These are phyloP conservation scores for Candida gorgasii DNA, from an alignment of 805 yeast genomes.

Conservation along the genomic window DNA sequence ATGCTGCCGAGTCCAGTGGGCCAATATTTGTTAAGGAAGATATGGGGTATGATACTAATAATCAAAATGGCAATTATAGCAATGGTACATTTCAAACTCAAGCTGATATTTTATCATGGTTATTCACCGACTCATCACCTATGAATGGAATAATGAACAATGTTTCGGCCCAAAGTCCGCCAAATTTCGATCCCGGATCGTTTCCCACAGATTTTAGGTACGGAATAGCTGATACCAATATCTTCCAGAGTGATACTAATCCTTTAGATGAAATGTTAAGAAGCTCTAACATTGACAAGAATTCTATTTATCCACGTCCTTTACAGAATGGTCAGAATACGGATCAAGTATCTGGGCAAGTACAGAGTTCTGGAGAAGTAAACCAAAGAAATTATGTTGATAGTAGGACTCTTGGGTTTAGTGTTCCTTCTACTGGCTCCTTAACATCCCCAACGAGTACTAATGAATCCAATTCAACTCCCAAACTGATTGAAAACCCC, in stretches of 20 bases:
- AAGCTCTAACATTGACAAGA: conserved; percentile 11
- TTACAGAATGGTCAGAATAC: not conserved
- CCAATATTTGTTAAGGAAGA: not conserved
- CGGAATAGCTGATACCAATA: conserved; percentile 38
- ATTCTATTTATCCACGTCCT: not conserved
- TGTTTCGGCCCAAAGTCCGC: not conserved
- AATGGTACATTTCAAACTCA: conserved; percentile 18
- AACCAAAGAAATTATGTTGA: not conserved
- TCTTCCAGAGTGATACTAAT: conserved; percentile 36
- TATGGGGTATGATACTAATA: not conserved
- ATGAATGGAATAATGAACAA: conserved; percentile 2
- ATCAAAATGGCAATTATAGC: not conserved
- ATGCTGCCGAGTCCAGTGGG: conserved; percentile 11
- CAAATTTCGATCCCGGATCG: conserved; percentile 1
- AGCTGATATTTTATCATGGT: conserved; percentile 42
- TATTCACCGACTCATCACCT: conserved; percentile 33
- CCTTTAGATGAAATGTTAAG: conserved; percentile 39
- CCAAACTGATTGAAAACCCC: conserved; percentile 2
- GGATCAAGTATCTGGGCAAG: no score
- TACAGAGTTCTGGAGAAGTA: no score
- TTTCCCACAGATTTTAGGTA: conserved; percentile 13
- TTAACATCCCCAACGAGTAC: conserved; percentile 37
- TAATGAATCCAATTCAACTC: conserved; percentile 12
- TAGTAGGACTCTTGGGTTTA: conserved; percentile 8
- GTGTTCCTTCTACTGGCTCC: conserved; percentile 26